Base-by-base conservation (phyloP, 768 basidiomycete species). In the Infundibulicybe gibba region DNA sequence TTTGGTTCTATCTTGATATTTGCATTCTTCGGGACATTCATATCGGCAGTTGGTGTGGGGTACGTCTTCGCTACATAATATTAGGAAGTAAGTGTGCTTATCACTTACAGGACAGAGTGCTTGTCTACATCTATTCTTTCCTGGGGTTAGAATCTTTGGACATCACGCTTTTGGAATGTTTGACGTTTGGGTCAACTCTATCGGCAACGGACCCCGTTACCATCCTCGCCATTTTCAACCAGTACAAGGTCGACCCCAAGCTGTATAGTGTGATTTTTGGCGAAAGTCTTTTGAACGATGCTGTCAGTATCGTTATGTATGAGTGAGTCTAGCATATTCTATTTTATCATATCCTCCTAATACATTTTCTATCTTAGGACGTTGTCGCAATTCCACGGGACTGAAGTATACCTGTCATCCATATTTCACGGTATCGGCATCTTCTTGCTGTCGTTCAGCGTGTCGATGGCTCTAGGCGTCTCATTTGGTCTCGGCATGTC, bases 271-370 rank as follows among this genome's bases (percentile, higher is more conserved):
- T 98, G 65, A 99, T 99, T 54, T 99, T 98, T 59, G 97, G 97
- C 20, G 97, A 98, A 66, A 90, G 86, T 66, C 76, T 99, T 49
- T 70, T 99, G 49, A 99, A 99, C 68, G 97, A 99, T 74, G 97
- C 97, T 15, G 97, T 98, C 60, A 93, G 91, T 77, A 98, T 98
- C 72, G 94, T 98, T 66, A 94, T 99, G 90, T 98, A 98, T 67
- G 97, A 99, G 94, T 97, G 64, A 75, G 94, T 87, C 50, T 21
- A 25, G 4, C 21, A 31, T 13, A 15, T 21, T 50, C 44, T 38
- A 32, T 37, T 37, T 40, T 43, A 2, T 33, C 31, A 5, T 30
- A 17, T 31, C 8, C 19, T 32, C 14, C 41, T 41, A 32, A 17
- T 43, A 33, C 41, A n/a, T 35, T 11, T 46, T 32, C 17, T 14